Base-by-base conservation (phyloP, 257 asterid species). In the Solanum etuberosum region DNA sequence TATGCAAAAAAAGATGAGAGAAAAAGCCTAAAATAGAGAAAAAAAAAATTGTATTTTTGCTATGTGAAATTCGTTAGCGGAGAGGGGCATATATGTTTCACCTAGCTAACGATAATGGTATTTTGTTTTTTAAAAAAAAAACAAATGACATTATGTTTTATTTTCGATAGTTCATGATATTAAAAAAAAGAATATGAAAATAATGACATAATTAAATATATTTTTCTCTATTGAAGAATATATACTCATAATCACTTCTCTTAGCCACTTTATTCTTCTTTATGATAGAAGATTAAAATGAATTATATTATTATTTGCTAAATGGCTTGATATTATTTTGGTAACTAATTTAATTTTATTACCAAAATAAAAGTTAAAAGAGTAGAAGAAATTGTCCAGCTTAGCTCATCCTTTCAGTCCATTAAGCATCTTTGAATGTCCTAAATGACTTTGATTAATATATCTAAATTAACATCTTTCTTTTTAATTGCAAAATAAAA, bases 171-270 rank as follows among this genome's bases (percentile, higher is more conserved):
- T 46, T 46, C 20, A 46, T 2, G 0, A 46, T 5, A 14, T 46
- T 14, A 14, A 43, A 0, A 63, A n/a, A 0, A n/a, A 11, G 0
- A n/a, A 0, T 14, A 25, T 0, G 0, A 63, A 15, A 63, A 23
- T 61, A 63, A 63, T 11, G 4, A 63, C 1, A 65, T 12, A 4
- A 27, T 65, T 65, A 25, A 63, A 42, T 42, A 4, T 5, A 2
- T 27, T 29, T 32, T 71, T 6, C 38, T 68, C 59, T 25, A 68
- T 67, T 4, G 5, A 76, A 76, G 6, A 14, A 42, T 25, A 77
- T 25, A 77, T 8, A 77, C 61, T n/a, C 82, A 16, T 37, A 74
- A 38, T 74, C 21, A 74, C 83, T 74, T 40, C 23, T 76, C 25
- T 15, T 31, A 70, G 1, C 5, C 61, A 42, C 63, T 77, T 77